These are phyloP conservation scores for Acorus gramineus DNA, from an alignment of 106 monocot genomes.

Conservation along the genomic window DNA sequence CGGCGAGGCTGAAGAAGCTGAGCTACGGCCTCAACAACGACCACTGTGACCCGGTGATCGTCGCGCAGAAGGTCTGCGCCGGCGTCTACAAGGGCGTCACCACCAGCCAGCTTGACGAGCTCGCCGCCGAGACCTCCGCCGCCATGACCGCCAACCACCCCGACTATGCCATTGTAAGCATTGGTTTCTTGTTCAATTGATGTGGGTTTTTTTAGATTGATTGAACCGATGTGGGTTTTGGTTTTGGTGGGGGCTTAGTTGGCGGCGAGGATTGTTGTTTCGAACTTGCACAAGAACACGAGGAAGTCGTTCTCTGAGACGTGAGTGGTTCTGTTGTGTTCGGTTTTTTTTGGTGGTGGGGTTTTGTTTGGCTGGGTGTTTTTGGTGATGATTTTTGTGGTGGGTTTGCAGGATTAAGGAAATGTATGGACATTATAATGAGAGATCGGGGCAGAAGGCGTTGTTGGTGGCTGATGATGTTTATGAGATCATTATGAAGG, in stretches of 20 bases:
- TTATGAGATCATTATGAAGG: slow-evolving; percentile 95
- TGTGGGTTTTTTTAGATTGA: no score
- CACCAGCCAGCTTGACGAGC: slow-evolving; percentile 10
- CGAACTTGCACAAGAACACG: slow-evolving; percentile 3
- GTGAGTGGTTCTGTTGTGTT: not conserved
- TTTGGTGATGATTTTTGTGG: not conserved
- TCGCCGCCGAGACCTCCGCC: slow-evolving; percentile 5
- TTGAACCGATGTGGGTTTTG: no score
- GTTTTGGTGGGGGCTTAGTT: not conserved
- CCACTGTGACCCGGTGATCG: slow-evolving; percentile 7
- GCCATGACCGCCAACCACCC: slow-evolving; percentile 10
- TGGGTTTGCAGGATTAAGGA: slow-evolving; percentile 56
- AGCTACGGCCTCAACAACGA: slow-evolving; percentile 8
- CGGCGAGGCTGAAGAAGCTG: slow-evolving; percentile 6
- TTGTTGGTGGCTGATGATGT: slow-evolving; percentile 88
- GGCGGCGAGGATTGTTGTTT: not conserved
- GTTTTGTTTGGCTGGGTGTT: not conserved
- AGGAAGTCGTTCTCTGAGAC: slow-evolving; percentile 9
- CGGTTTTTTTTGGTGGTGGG: not conserved
- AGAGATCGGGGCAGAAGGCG: slow-evolving; percentile 61
- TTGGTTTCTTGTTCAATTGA: not conserved
- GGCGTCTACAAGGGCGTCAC: slow-evolving; percentile 9
- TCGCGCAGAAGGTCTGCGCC: slow-evolving; percentile 8
- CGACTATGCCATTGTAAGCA: slow-evolving; percentile 1
- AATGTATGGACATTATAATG: slow-evolving; percentile 66